phyloP scores from a whole-genome alignment of 805 yeast genomes.

The Wickerhamiella azyma region DNA sequence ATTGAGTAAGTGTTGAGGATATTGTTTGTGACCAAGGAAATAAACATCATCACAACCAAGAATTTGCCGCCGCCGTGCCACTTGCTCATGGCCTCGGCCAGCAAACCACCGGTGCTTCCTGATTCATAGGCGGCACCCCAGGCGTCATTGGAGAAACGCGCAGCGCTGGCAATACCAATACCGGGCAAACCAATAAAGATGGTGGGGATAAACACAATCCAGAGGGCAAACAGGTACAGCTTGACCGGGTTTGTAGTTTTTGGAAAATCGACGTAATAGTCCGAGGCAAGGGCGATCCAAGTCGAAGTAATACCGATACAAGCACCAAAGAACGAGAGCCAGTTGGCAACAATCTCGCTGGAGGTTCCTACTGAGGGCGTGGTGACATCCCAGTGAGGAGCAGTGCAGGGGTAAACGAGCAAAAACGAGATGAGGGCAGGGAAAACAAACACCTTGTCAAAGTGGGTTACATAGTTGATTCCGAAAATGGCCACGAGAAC shows the following conservation, averaged over 20 bases:
- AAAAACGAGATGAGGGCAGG: conserved; percentile 59
- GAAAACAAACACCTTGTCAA: conserved; percentile 52
- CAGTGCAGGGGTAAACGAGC: conserved; percentile 45
- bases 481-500: conserved; percentile 65
- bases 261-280: conserved; percentile 71
- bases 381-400: conserved; percentile 17
- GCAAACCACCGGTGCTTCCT: conserved; percentile 64
- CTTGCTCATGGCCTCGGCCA: conserved; percentile 46
- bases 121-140: conserved; percentile 45
- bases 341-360: conserved; percentile 45
- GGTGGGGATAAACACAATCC: conserved; percentile 58
- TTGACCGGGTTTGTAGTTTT: conserved; percentile 45
- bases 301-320: conserved; percentile 70
- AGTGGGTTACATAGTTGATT: conserved; percentile 51
- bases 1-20: conserved; percentile 70
- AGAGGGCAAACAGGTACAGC: conserved; percentile 47
- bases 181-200: conserved; percentile 66
- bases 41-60: conserved; percentile 49
- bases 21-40: conserved; percentile 70
- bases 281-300: conserved; percentile 81
- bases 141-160: conserved; percentile 35
- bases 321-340: conserved; percentile 58
- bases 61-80: conserved; percentile 76
- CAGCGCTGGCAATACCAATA: conserved; percentile 52
- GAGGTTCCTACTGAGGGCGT: conserved; percentile 28